Base-by-base conservation (phyloP, 2,329 filamentous ascomycete genomes). In the Hawksworthiomyces lignivorus region DNA sequence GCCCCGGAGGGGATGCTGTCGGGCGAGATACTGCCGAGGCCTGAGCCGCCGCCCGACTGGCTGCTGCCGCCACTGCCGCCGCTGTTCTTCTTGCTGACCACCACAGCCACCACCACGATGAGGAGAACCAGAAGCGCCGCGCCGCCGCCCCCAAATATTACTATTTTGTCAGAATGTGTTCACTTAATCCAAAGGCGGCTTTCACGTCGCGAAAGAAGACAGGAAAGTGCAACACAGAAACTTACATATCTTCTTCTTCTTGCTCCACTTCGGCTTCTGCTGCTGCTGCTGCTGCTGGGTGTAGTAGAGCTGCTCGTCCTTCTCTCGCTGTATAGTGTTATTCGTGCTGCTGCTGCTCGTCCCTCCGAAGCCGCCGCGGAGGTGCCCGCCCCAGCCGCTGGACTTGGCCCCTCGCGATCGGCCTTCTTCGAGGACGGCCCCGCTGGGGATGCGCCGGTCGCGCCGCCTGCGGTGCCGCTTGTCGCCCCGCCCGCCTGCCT, bases 361-460 rank as follows among this genome's bases (percentile, higher is more conserved):
- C 51, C 64, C 67, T 68, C 33, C 43, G 57, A 53, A 63, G 27
- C 51, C 61, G 5, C 71, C 70, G 46, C 70, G 59, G 6, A 73
- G 40, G 19, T 52, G 42, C 0, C 36, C 41, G 10, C 33, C 12
- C 11, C 20, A 29, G 9, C 17, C 12, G 34, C 17, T 14, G 20
- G 31, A 15, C 28, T 34, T 35, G 1, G 34, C 27, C 2, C 43
- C 6, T 60, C 59, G 43, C 44, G 48, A 30, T n/a, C 65, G 61
- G 1, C 82, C 82, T 57, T 87, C 82, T 54, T 87, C 83, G 51
- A 84, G 64, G 15, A 82, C 62, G 0, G 80, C 79, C 17, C 82
- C 82, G 48, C 82, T 87, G 17, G 83, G 80, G n/a, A 84, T 68
- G 47, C 83, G 67, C 43, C 70, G 70, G 54, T 77, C 49, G 14